These are phyloP conservation scores for Claviceps humidiphila DNA, from an alignment of 2,329 filamentous ascomycete species.

Conservation along the genomic window DNA sequence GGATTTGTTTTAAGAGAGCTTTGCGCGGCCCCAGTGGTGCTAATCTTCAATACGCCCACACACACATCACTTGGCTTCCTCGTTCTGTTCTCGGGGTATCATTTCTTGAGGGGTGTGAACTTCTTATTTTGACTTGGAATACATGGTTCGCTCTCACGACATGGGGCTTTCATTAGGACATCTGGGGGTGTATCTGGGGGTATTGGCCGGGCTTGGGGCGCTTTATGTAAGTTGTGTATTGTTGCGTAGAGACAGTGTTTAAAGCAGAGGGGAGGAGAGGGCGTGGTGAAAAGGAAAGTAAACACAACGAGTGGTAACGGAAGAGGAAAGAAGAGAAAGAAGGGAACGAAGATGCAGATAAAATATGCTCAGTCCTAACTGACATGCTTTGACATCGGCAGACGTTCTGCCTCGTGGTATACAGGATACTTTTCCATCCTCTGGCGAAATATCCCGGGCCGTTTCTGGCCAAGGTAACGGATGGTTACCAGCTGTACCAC, in stretches of 20 bases:
- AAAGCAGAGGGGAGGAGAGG: background rate
- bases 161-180: constrained; percentile 21
- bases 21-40: background rate
- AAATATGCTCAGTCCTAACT: too few relatives aligned
- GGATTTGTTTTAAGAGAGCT: constrained; percentile 4
- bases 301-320: background rate
- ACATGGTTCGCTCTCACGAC: background rate
- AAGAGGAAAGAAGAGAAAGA: background rate
- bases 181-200: constrained; percentile 26
- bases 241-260: background rate
- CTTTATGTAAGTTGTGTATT: constrained; percentile 26
- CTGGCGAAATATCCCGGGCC: constrained; percentile 53
- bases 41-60: too few relatives aligned
- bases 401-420: constrained; percentile 32
- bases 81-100: too few relatives aligned
- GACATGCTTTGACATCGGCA: constrained; percentile 9
- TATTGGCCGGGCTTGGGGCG: constrained; percentile 20
- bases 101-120: too few relatives aligned
- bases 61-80: background rate
- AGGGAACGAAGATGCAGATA: background rate
- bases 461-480: constrained; percentile 48
- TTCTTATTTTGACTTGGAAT: too few relatives aligned
- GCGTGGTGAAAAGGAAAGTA: background rate
- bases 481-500: constrained; percentile 56
- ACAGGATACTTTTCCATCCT: constrained; percentile 50